Evolutionary conservation across 2,329 filamentous ascomycete species (phyloP).

Genomic region (Byssothecium circinans): DNA sequence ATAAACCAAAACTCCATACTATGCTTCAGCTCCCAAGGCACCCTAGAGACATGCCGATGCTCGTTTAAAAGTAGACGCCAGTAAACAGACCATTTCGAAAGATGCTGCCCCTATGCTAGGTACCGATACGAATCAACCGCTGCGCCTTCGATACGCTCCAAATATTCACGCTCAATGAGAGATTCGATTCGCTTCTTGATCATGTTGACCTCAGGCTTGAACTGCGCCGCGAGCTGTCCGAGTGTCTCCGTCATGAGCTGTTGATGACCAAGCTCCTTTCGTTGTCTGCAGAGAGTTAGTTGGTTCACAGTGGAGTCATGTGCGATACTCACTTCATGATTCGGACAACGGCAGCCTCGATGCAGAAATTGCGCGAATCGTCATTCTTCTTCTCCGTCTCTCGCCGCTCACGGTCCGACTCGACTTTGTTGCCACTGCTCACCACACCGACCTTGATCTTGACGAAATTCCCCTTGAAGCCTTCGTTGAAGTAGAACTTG

Average conservation of each 20-base stretch:
- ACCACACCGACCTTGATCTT: slow-evolving; percentile 90
- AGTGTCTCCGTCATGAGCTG: slow-evolving; percentile 73
- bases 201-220: slow-evolving; percentile 74
- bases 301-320: background rate
- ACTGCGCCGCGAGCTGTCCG: slow-evolving; percentile 66
- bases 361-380: slow-evolving; percentile 68
- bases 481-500: slow-evolving; percentile 77
- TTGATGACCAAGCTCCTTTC: slow-evolving; percentile 70
- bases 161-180: slow-evolving; percentile 74
- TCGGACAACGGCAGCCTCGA: slow-evolving; percentile 76
- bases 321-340: slow-evolving; percentile 77
- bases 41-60: no score
- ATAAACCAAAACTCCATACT: background rate
- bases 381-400: slow-evolving; percentile 76
- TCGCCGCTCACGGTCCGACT: slow-evolving; percentile 67
- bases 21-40: no score
- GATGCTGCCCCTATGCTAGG: slow-evolving; percentile 58
- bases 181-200: slow-evolving; percentile 83
- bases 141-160: slow-evolving; percentile 72
- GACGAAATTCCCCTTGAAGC: slow-evolving; percentile 79
- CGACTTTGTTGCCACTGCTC: slow-evolving; percentile 78
- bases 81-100: background rate
- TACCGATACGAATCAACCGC: slow-evolving; percentile 68
- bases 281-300: slow-evolving; percentile 58
- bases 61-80: no score